Evolutionary conservation across 805 yeast species (phyloP).

Genomic region (Pichia insulana): DNA sequence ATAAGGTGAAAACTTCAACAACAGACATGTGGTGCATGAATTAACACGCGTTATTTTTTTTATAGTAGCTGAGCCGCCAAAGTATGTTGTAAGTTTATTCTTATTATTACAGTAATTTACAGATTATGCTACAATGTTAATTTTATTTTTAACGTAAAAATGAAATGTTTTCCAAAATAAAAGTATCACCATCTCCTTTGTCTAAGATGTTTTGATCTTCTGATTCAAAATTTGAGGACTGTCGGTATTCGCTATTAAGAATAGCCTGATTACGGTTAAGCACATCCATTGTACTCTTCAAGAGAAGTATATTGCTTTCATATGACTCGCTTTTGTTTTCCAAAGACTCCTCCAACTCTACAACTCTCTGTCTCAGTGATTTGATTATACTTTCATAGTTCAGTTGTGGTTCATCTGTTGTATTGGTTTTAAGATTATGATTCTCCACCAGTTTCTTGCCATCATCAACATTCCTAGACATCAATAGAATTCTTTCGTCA

Average conservation of each 20-base stretch:
- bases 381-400: conserved; percentile 5
- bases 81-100: no score
- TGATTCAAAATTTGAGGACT: conserved; percentile 1
- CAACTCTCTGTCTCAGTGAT: conserved; percentile 8
- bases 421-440: no score
- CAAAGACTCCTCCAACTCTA: conserved; percentile 13
- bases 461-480: background rate
- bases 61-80: no score
- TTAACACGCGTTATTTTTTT: no score
- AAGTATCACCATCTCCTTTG: conserved; percentile 11
- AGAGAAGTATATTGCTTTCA: conserved; percentile 12
- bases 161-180: conserved; percentile 9
- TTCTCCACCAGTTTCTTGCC: no score
- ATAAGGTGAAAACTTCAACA: no score
- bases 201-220: background rate
- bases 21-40: no score
- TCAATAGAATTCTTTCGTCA: background rate
- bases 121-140: background rate
- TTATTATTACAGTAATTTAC: background rate
- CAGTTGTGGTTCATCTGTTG: background rate
- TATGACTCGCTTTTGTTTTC: conserved; percentile 12
- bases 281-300: conserved; percentile 17
- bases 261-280: conserved; percentile 17
- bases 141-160: conserved; percentile 5
- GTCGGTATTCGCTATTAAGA: conserved; percentile 3